A percentile compares a stretch with the other conserved stretches of the same genome.
These are phyloP conservation scores for Trapa incisa DNA, from an alignment of 345 rosid species.

Conservation along the genomic window DNA sequence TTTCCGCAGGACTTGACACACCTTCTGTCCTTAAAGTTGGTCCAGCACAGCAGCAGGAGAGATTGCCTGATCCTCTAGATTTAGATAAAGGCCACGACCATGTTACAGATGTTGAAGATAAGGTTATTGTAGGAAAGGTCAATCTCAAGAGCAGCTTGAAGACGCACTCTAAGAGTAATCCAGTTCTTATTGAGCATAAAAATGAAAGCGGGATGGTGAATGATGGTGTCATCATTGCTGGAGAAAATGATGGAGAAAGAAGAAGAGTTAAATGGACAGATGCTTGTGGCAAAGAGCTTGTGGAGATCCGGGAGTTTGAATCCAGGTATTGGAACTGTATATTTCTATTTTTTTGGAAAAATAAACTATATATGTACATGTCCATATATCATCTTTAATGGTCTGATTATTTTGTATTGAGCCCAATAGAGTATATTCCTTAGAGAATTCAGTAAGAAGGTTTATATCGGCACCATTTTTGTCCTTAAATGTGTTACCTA, in stretches of 20 bases:
- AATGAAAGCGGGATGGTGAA: conserved; percentile 23
- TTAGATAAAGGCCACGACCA: conserved; percentile 30
- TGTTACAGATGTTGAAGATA: conserved; percentile 26
- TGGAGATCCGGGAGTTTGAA: conserved; percentile 82
- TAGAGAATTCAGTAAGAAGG: background rate
- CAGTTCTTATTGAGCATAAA: conserved; percentile 25
- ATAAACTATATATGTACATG: no score
- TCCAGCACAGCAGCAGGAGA: conserved; percentile 50
- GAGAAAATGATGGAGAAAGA: conserved; percentile 32
- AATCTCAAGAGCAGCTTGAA: conserved; percentile 70
- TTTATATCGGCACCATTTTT: background rate
- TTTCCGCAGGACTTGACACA: conserved; percentile 66
- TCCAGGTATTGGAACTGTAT: conserved; percentile 51
- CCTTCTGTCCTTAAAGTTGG: conserved; percentile 75
- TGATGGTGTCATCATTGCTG: conserved; percentile 31
- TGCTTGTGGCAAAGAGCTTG: conserved; percentile 80
- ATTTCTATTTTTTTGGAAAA: background rate
- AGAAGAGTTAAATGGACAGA: conserved; percentile 96
- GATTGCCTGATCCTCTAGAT: conserved; percentile 34
- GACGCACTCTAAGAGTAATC: conserved; percentile 32
- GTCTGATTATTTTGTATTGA: background rate
- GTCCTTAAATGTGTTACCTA: background rate
- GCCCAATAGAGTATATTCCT: background rate
- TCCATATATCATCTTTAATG: background rate
- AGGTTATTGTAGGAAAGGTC: conserved; percentile 28